A percentile compares a stretch with the other conserved stretches of the same genome.
These are phyloP conservation scores for Piromyces finnis DNA, from an alignment of 192 early-diverging fungal genomes.

Conservation along the genomic window DNA sequence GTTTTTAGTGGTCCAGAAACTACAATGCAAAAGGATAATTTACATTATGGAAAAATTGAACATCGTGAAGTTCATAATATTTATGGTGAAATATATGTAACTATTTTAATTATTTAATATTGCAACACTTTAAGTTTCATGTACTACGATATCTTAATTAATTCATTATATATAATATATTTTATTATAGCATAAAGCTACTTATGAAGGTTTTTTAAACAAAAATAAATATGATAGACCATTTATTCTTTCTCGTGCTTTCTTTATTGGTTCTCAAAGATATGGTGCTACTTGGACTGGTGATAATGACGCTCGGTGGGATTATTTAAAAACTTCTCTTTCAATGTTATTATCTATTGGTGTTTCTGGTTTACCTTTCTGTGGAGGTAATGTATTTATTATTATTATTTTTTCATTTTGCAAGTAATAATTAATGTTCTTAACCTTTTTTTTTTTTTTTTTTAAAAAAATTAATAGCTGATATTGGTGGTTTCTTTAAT, in stretches of 20 bases:
- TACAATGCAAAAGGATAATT: constrained; percentile 82
- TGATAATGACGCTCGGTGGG: constrained; percentile 85
- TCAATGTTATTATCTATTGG: constrained; percentile 85
- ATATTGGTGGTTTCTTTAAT: constrained; percentile 95
- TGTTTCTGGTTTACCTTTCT: constrained; percentile 72
- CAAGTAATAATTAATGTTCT: too few relatives aligned
- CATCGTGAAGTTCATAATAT: constrained; percentile 93
- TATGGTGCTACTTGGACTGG: constrained; percentile 97
- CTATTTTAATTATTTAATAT: too few relatives aligned
- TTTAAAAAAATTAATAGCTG: constrained; percentile 29
- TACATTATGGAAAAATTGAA: constrained; percentile 75
- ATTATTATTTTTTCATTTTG: background rate
- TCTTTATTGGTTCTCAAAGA: constrained; percentile 89
- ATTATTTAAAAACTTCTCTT: constrained; percentile 55
- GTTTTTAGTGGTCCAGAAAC: constrained; percentile 96
- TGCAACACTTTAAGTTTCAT: too few relatives aligned
- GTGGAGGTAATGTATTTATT: constrained; percentile 28
- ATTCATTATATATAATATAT: too few relatives aligned
- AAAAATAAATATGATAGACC: constrained; percentile 37
- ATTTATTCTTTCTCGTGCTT: constrained; percentile 89
- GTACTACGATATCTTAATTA: too few relatives aligned
- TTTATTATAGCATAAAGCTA: constrained; percentile 68
- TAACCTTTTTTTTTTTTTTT: background rate
- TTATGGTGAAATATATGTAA: constrained; percentile 67
- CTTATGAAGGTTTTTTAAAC: constrained; percentile 51